Conservation (phyloP, 106 monocot species). For the Dendrobium catenatum region DNA sequence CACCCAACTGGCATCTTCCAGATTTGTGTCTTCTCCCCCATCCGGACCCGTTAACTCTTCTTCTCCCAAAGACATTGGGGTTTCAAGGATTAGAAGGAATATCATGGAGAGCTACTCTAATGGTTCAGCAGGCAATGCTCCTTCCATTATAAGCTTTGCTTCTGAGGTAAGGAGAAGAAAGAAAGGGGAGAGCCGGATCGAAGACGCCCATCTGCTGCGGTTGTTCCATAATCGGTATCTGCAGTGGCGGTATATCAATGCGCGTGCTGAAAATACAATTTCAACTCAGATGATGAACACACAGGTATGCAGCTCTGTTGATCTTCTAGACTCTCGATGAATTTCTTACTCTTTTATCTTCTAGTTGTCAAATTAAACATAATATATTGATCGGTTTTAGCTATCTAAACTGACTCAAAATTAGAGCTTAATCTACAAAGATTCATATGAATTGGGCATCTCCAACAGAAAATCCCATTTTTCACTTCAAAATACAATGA, state of each 20-base stretch:
- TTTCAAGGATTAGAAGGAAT: conserved; percentile 26
- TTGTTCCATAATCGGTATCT: conserved; percentile 56
- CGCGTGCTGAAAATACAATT: conserved; percentile 29
- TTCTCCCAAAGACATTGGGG: conserved; percentile 19
- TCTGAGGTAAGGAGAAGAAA: conserved; percentile 64
- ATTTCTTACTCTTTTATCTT: neutral
- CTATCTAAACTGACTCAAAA: neutral
- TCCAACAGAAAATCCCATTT: no score
- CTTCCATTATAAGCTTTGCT: conserved; percentile 63
- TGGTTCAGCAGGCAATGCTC: conserved; percentile 14
- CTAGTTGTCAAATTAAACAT: no score
- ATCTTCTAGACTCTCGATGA: neutral
- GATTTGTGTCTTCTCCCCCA: conserved; percentile 18
- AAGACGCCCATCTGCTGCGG: conserved; percentile 63
- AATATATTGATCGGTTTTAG: neutral
- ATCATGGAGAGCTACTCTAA: neutral
- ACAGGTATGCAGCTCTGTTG: conserved; percentile 30
- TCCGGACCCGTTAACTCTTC: conserved; percentile 20
- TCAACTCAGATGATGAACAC: conserved; percentile 20
- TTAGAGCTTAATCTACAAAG: neutral
- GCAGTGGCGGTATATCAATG: conserved; percentile 71
- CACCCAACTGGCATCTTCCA: conserved; percentile 26
- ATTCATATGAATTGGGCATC: neutral
- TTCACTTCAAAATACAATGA: no score
- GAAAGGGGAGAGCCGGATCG: conserved; percentile 65